Evolutionary conservation across 176 grass and related monocot genomes (phyloP).

Genomic region (Melocanna baccifera): DNA sequence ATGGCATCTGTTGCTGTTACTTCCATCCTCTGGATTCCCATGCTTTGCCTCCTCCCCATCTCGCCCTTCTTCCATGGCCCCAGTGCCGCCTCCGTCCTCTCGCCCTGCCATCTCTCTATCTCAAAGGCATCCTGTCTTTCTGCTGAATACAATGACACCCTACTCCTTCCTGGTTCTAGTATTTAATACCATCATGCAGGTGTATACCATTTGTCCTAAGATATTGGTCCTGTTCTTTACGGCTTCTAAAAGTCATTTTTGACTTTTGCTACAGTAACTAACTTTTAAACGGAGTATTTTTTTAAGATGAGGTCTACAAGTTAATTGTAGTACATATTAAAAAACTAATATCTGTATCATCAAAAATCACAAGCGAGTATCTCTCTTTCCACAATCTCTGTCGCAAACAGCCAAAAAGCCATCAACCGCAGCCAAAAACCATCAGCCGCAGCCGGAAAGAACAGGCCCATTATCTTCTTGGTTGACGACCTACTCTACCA

Average conservation of each 20-base stretch:
- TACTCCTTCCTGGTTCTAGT: background rate
- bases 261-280: no score
- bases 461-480: constrained; percentile 29
- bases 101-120: background rate
- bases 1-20: background rate
- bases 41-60: background rate
- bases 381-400: no score
- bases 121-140: background rate
- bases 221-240: no score
- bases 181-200: background rate
- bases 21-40: constrained; percentile 13
- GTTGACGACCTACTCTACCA: constrained; percentile 24
- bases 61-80: constrained; percentile 44
- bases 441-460: no score
- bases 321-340: no score
- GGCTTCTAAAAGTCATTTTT: no score
- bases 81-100: background rate
- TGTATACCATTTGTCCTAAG: background rate
- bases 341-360: no score
- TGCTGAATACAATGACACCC: background rate
- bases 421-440: no score
- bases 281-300: no score
- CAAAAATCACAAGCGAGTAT: no score
- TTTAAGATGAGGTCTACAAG: no score
- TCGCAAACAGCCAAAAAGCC: no score